A percentile compares a stretch with the other conserved stretches of the same genome.
These are phyloP conservation scores for Aureobasidium sp. DNA, from an alignment of 2,329 filamentous ascomycete genomes.

Conservation along the genomic window DNA sequence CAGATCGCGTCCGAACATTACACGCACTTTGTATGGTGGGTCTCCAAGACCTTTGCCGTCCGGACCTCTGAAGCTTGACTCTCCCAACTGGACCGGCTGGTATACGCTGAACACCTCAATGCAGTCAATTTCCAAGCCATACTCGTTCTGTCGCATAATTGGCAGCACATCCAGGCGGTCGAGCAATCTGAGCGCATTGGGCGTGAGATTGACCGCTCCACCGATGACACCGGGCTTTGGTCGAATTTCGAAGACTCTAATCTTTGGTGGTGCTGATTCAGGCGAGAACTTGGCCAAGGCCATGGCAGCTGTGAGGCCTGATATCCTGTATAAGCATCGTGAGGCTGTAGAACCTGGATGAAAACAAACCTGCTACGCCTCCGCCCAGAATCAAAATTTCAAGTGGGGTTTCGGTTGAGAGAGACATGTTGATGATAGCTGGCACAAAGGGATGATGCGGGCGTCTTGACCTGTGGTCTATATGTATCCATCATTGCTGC, in stretches of 20 bases:
- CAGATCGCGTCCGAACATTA: too few relatives aligned
- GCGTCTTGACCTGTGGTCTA: not conserved
- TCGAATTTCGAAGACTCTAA: constrained; percentile 46
- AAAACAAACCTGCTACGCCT: constrained; percentile 12
- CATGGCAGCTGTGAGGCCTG: constrained; percentile 44
- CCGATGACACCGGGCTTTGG: constrained; percentile 39
- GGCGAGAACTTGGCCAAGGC: constrained; percentile 38
- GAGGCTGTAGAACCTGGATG: not conserved
- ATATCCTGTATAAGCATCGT: not conserved
- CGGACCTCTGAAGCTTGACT: constrained; percentile 36
- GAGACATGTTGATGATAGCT: not conserved
- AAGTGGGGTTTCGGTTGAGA: constrained; percentile 4
- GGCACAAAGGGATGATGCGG: not conserved
- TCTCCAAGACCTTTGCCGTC: constrained; percentile 38
- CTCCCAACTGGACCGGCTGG: constrained; percentile 34
- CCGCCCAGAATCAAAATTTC: constrained; percentile 13
- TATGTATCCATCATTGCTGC: not conserved
- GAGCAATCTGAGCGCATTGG: constrained; percentile 38
- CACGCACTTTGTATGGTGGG: constrained; percentile 34
- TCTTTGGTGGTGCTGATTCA: constrained; percentile 29
- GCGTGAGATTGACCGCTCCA: constrained; percentile 43
- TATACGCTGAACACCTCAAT: constrained; percentile 42
- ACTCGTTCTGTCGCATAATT: constrained; percentile 33
- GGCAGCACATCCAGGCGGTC: constrained; percentile 30
- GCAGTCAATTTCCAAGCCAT: constrained; percentile 36